These are phyloP conservation scores for Fonsecaea multimorphosa DNA, from an alignment of 2,329 filamentous ascomycete species.

Conservation along the genomic window DNA sequence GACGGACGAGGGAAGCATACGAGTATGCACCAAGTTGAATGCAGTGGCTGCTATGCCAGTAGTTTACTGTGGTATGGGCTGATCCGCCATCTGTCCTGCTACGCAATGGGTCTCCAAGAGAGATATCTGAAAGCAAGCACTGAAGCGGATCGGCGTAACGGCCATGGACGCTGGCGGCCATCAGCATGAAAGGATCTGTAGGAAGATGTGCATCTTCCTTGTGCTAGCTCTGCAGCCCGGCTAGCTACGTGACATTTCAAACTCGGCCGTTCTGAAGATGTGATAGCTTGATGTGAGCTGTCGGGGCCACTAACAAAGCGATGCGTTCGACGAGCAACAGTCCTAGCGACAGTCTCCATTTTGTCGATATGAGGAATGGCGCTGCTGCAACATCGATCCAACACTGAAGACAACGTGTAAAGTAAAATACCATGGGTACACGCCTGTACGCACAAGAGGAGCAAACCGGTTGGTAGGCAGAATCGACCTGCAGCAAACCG, in stretches of 20 bases:
- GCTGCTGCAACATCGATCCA: neutral
- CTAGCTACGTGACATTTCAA: neutral
- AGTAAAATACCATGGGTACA: neutral
- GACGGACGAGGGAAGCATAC: neutral
- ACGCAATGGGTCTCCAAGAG: neutral
- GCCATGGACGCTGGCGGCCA: neutral
- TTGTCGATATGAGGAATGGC: neutral
- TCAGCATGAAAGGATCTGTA: constrained; percentile 2
- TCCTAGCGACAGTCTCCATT: neutral
- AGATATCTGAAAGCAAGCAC: neutral
- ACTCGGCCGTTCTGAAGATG: neutral
- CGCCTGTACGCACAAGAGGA: neutral
- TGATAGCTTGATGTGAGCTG: neutral
- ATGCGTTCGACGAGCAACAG: neutral
- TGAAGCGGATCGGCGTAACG: neutral
- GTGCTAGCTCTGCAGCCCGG: neutral
- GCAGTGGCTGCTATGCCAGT: neutral
- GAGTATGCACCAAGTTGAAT: neutral
- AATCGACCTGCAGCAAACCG: neutral
- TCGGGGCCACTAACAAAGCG: neutral
- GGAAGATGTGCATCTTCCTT: neutral
- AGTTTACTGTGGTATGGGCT: neutral
- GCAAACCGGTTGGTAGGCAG: neutral
- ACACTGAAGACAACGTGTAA: neutral
- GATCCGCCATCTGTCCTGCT: neutral